Conservation (phyloP, 768 basidiomycete genomes). For the Kondoa malvinella region DNA sequence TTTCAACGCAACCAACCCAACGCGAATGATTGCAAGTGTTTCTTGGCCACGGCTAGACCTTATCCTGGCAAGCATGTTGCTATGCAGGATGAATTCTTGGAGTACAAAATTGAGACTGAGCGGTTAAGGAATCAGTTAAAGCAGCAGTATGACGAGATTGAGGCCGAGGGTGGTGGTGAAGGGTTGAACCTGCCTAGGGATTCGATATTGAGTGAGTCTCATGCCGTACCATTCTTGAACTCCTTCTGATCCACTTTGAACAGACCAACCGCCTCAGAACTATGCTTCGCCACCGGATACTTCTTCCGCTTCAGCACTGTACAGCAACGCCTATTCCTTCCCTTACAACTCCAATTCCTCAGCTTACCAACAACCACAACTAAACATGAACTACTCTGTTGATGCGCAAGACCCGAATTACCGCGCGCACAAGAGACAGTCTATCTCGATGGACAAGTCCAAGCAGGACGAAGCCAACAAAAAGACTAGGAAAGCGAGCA, state of each 20-base stretch:
- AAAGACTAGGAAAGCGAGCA: conserved; percentile 26
- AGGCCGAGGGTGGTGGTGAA: conserved; percentile 13
- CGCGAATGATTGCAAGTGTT: conserved; percentile 36
- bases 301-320: not conserved
- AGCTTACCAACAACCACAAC: not conserved
- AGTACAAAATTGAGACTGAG: conserved; percentile 77
- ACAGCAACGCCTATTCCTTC: too few species aligned
- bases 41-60: conserved; percentile 59
- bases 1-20: not conserved
- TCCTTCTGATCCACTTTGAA: too few species aligned
- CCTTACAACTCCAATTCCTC: not conserved
- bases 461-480: not conserved
- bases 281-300: not conserved
- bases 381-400: not conserved
- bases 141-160: conserved; percentile 25
- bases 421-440: not conserved
- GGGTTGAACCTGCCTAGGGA: not conserved
- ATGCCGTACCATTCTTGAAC: too few species aligned
- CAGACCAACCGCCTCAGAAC: not conserved
- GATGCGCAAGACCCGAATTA: not conserved
- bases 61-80: conserved; percentile 57
- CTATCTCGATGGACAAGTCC: not conserved
- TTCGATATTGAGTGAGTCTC: too few species aligned
- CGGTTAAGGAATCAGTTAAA: conserved; percentile 45
- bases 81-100: conserved; percentile 46